Evolutionary conservation across 345 rosid genomes (phyloP).

Genomic region (Gossypium herbaceum): DNA sequence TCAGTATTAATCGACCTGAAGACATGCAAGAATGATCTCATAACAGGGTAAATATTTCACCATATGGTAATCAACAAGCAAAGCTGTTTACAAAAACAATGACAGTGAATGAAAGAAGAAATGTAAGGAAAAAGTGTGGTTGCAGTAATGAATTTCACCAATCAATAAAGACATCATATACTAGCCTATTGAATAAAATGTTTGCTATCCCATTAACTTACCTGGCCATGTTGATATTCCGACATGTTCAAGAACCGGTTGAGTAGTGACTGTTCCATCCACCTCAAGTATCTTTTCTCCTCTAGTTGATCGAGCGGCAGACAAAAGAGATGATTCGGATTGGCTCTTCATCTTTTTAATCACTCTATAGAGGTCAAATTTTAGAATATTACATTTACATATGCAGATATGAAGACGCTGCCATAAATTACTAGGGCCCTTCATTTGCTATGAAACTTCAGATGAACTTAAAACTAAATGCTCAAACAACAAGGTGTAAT

Average conservation of each 20-base stretch:
- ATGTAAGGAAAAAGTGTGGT: not conserved
- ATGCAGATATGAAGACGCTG: not conserved
- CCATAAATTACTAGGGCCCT: constrained; percentile 1
- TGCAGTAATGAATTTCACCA: not conserved
- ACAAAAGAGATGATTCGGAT: constrained; percentile 82
- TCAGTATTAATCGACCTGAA: constrained; percentile 79
- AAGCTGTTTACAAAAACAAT: not conserved
- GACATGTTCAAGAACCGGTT: constrained; percentile 98
- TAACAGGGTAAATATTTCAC: constrained; percentile 1
- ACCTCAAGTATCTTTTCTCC: constrained; percentile 82
- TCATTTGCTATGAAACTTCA: constrained; percentile 2
- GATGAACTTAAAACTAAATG: not conserved
- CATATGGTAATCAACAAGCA: not conserved
- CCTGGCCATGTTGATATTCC: constrained; percentile 98
- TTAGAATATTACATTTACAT: constrained; percentile 2
- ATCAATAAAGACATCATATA: not conserved
- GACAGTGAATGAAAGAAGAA: not conserved
- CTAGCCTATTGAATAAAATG: not conserved
- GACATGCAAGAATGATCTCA: constrained; percentile 7
- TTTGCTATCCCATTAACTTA: constrained; percentile 20
- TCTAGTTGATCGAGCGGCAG: constrained; percentile 56
- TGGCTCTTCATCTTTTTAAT: constrained; percentile 78
- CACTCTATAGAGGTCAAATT: constrained; percentile 46
- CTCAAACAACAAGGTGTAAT: not conserved
- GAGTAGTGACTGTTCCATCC: constrained; percentile 92